Percentiles rank a stretch among this genome's conserved stretches.
Conservation (phyloP, 2,329 filamentous ascomycete species). For the Ophiostoma quercus region DNA sequence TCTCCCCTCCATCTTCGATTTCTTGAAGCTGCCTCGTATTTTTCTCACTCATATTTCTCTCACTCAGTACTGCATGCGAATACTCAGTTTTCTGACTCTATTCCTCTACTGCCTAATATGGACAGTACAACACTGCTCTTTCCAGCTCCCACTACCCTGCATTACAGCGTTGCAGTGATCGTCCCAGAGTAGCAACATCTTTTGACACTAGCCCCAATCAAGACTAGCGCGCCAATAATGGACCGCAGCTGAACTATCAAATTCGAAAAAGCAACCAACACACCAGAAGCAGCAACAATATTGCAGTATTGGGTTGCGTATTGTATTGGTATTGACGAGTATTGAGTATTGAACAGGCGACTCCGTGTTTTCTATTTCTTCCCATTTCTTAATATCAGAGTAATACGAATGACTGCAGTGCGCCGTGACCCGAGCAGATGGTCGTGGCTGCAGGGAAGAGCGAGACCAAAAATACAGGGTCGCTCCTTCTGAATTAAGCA, state of each 20-base stretch:
- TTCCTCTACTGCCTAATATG: no score
- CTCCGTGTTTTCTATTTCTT: neutral
- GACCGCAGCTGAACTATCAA: neutral
- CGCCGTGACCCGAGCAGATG: neutral
- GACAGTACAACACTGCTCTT: neutral
- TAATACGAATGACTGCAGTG: neutral
- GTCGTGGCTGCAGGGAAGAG: neutral
- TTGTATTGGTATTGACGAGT: neutral
- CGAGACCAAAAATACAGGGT: neutral
- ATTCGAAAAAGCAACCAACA: neutral
- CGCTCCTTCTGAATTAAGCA: neutral
- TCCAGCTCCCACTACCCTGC: neutral
- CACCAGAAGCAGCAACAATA: neutral
- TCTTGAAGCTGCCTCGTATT: no score
- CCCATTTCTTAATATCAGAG: no score
- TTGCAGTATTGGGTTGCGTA: neutral
- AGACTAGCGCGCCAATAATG: neutral
- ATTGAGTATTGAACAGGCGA: neutral
- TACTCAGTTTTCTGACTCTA: no score
- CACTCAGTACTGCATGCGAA: no score
- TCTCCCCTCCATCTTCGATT: no score
- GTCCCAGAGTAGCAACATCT: neutral
- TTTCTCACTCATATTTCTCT: no score
- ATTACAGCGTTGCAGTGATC: constrained; percentile 1
- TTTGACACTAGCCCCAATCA: neutral